Percentiles rank a stretch among this genome's conserved stretches.
Conservation (phyloP, 1,139 yeast genomes). For the Sugiyamaella paludigena region DNA sequence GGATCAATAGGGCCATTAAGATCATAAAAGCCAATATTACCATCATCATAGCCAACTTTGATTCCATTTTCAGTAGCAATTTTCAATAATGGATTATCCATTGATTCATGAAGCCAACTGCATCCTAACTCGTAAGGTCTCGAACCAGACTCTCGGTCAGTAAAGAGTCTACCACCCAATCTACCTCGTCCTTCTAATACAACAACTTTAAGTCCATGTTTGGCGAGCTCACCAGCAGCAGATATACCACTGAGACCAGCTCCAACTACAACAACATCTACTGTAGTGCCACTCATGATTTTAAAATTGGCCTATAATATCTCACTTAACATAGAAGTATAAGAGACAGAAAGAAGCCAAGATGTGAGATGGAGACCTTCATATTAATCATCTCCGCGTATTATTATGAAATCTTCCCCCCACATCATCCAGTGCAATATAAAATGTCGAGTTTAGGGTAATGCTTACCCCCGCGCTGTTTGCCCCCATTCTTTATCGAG, state of each 20-base stretch:
- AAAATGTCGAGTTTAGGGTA: too few species aligned
- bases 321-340: too few species aligned
- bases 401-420: too few species aligned
- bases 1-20: slow-evolving; percentile 38
- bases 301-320: too few species aligned
- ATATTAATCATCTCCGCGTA: too few species aligned
- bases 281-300: slow-evolving; percentile 1
- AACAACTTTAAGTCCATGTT: slow-evolving; percentile 44
- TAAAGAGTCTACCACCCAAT: slow-evolving; percentile 50
- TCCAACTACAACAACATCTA: slow-evolving; percentile 44
- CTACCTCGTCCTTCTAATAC: slow-evolving; percentile 58
- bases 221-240: slow-evolving; percentile 63
- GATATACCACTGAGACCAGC: slow-evolving; percentile 82
- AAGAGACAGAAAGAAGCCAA: too few species aligned
- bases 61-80: slow-evolving; percentile 32
- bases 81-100: slow-evolving; percentile 54
- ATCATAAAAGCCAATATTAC: slow-evolving; percentile 37
- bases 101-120: slow-evolving; percentile 84
- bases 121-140: slow-evolving; percentile 66
- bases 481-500: too few species aligned
- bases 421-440: too few species aligned
- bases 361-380: too few species aligned
- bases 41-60: slow-evolving; percentile 46
- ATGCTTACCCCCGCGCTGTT: too few species aligned
- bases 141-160: slow-evolving; percentile 28